A percentile compares a stretch with the other conserved stretches of the same genome.
These are phyloP conservation scores for Cladosporium sphaerospermum DNA, from an alignment of 2,329 filamentous ascomycete genomes.

Conservation along the genomic window DNA sequence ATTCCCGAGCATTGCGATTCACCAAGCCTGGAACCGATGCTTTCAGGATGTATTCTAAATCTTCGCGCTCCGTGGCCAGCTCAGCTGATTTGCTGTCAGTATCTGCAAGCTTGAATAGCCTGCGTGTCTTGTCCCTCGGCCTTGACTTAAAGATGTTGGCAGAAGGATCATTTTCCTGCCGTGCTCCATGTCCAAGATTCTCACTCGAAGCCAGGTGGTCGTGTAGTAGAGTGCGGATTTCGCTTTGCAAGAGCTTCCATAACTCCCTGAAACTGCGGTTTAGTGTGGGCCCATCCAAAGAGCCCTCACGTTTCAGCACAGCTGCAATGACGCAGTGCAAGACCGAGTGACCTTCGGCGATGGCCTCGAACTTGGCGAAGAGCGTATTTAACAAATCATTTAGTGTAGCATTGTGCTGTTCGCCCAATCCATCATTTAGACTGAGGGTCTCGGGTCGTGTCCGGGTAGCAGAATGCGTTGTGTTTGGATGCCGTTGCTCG, in stretches of 20 bases:
- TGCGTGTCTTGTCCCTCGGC: constrained; percentile 47
- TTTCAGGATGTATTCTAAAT: constrained; percentile 81
- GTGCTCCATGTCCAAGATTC: constrained; percentile 57
- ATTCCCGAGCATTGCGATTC: constrained; percentile 28
- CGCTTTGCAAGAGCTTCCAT: constrained; percentile 97
- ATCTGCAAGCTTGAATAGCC: constrained; percentile 81
- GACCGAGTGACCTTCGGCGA: constrained; percentile 89
- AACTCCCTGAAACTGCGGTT: constrained; percentile 90
- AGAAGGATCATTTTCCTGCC: constrained; percentile 42
- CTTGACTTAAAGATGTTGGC: constrained; percentile 49
- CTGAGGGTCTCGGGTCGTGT: constrained; percentile 2
- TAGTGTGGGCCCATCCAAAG: constrained; percentile 55
- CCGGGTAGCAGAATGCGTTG: constrained; percentile 47
- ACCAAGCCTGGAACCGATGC: constrained; percentile 89
- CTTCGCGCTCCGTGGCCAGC: constrained; percentile 78
- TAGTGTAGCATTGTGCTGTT: constrained; percentile 62
- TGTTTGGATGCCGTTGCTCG: constrained; percentile 84
- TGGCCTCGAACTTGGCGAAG: constrained; percentile 95
- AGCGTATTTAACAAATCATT: constrained; percentile 87
- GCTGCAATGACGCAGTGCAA: constrained; percentile 87
- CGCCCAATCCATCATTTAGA: constrained; percentile 19
- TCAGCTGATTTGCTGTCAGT: constrained; percentile 73
- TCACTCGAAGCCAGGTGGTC: constrained; percentile 94
- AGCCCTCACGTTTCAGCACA: constrained; percentile 74
- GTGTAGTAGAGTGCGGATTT: constrained; percentile 88